Base-by-base conservation (phyloP, 2,329 filamentous ascomycete species). In the Capronia coronata region DNA sequence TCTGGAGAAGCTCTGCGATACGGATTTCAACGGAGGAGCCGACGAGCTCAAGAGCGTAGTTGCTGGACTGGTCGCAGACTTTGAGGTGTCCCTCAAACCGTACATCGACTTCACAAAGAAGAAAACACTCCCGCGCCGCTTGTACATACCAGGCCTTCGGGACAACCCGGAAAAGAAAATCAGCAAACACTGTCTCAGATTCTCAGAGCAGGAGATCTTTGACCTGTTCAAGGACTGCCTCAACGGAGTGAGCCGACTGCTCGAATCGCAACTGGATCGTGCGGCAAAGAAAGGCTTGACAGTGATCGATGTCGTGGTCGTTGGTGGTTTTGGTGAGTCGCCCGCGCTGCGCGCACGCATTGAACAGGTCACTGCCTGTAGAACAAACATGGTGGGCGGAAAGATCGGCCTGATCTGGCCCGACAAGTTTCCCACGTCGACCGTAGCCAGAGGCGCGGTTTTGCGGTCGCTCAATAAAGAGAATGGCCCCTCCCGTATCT, bases 261-360 rank as follows among this genome's bases (percentile, higher is more conserved):
- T 62, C 42, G 16, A 52, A 3, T 32, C 46, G 11, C 59, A 63
- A 40, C 52, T 66, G 23, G 10, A 11, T 48, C 63, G 29, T 11
- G 49, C 3, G 62, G 59, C 25, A 48, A 58, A 47, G 59, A 50
- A 19, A 35, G 32, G 13, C 6, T n/a, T 5, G 5, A n/a, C n/a
- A n/a, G n/a, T n/a, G n/a, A n/a, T n/a, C n/a, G n/a, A 63, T 57
- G 60, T 66, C 9, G 51, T 66, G 32, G 52, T 67, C 2, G 63
- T 64, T 32, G 64, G 63, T 22, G 64, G 63, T 10, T 67, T 67
- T 53, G 63, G 60, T 1, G 54, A 58, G 13, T 65, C 62, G n/a
- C 53, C 53, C 2, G 59, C 61, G n/a, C 52, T 65, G n/a, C 27
- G 53, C 43, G 47, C 54, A 23, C 54, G 61, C 42, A n/a, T 40